Percentiles rank a stretch among this genome's conserved stretches.
These are phyloP conservation scores for Violaceomyces palustris DNA, from an alignment of 1,284 basidiomycete species.

Conservation along the genomic window DNA sequence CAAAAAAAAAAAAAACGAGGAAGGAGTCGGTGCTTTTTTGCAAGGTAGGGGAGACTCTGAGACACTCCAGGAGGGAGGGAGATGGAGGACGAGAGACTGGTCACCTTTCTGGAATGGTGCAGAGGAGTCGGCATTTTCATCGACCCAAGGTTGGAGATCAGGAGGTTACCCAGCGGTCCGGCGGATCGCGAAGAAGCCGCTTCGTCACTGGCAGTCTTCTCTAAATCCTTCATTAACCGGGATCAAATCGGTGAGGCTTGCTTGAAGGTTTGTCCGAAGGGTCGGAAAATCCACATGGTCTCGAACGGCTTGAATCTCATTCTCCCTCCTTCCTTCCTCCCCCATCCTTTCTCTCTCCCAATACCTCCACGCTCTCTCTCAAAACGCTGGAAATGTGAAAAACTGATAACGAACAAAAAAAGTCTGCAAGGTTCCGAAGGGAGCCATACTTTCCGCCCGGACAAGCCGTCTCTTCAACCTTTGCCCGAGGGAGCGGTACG, in stretches of 20 bases:
- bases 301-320: not conserved
- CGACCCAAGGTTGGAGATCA: not conserved
- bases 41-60: no score
- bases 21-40: no score
- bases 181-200: not conserved
- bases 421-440: no score
- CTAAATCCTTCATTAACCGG: not conserved
- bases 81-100: no score
- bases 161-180: not conserved
- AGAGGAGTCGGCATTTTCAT: not conserved
- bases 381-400: constrained; percentile 4
- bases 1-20: no score
- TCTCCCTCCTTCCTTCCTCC: not conserved
- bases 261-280: not conserved
- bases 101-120: not conserved
- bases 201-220: not conserved
- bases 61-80: no score
- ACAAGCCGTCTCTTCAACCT: not conserved
- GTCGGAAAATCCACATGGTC: not conserved
- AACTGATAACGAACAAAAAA: no score
- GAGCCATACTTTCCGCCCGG: not conserved
- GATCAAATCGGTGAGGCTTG: not conserved
- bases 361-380: constrained; percentile 12
- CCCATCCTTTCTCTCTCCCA: constrained; percentile 14
- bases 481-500: no score